Percentiles rank a stretch among this genome's conserved stretches.
phyloP scores from a whole-genome alignment of 2,329 filamentous ascomycete species.

The Epichloe hybrida region DNA sequence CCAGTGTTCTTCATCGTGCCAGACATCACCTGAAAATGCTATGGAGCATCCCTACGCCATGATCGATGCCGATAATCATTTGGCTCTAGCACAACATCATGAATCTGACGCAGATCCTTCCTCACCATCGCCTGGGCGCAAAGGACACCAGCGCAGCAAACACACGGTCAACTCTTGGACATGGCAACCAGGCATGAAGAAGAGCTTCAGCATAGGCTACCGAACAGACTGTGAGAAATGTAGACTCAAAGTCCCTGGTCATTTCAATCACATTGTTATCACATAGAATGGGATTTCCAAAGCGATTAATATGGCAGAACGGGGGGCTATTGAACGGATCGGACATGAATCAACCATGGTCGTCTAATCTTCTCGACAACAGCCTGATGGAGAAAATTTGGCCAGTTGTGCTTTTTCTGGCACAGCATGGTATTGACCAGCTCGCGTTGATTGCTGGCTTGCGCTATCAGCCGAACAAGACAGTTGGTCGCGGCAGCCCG shows the following conservation, averaged over 20 bases:
- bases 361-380: too few relatives aligned
- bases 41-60: conserved; percentile 27
- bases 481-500: not conserved
- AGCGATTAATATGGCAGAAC: not conserved
- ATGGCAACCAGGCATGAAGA: conserved; percentile 50
- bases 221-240: conserved; percentile 69
- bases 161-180: conserved; percentile 50
- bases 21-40: conserved; percentile 18
- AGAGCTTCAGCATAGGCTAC: conserved; percentile 66
- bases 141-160: conserved; percentile 43
- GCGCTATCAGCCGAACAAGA: not conserved
- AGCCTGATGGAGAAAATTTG: not conserved
- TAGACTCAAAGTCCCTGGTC: conserved; percentile 57
- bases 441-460: not conserved
- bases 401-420: too few relatives aligned
- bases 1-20: conserved; percentile 8
- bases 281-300: conserved; percentile 29
- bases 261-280: conserved; percentile 68
- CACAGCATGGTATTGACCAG: too few relatives aligned
- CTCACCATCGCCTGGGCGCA: conserved; percentile 35
- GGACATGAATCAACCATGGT: not conserved
- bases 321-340: not conserved
- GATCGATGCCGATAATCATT: conserved; percentile 22
- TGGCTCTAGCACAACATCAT: conserved; percentile 8
- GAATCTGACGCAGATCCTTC: conserved; percentile 23